Evolutionary conservation across 257 asterid genomes (phyloP).

Genomic region (Linaria vulgaris): DNA sequence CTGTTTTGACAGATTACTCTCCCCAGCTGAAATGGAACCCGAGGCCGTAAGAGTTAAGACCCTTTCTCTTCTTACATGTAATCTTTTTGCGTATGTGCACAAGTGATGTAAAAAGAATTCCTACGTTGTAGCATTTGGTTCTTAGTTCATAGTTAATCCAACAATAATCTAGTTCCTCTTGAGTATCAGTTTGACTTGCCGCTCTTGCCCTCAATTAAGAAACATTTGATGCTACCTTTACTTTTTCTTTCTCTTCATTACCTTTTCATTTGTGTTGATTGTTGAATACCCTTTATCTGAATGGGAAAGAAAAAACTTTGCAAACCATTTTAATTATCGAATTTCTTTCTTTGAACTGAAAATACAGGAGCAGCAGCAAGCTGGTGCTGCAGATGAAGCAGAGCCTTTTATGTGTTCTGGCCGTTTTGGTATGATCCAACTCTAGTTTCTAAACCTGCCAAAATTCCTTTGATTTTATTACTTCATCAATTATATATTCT

Average conservation of each 20-base stretch:
- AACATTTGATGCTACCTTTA: too few species aligned
- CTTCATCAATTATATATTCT: constrained; percentile 33
- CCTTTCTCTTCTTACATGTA: constrained; percentile 4
- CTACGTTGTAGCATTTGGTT: not conserved
- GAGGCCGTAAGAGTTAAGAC: constrained; percentile 54
- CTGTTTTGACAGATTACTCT: constrained; percentile 77
- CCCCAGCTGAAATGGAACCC: constrained; percentile 72
- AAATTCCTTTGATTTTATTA: not conserved
- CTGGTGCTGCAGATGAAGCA: constrained; percentile 71
- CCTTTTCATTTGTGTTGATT: not conserved
- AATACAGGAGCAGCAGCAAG: constrained; percentile 74
- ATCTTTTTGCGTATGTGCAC: constrained; percentile 4
- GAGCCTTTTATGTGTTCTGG: constrained; percentile 98
- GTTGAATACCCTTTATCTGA: not conserved
- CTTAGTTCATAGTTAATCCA: not conserved
- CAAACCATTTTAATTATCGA: not conserved
- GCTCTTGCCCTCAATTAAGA: too few species aligned
- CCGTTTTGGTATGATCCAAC: constrained; percentile 62
- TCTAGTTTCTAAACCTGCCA: not conserved
- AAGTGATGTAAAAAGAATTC: not conserved
- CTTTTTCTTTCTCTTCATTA: not conserved
- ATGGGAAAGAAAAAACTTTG: not conserved
- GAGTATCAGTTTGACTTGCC: too few species aligned
- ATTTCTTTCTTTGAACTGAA: constrained; percentile 10
- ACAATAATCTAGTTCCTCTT: not conserved